Percentiles rank a stretch among this genome's conserved stretches.
phyloP scores from a whole-genome alignment of 257 asterid species.

The Plectranthus barbatus region DNA sequence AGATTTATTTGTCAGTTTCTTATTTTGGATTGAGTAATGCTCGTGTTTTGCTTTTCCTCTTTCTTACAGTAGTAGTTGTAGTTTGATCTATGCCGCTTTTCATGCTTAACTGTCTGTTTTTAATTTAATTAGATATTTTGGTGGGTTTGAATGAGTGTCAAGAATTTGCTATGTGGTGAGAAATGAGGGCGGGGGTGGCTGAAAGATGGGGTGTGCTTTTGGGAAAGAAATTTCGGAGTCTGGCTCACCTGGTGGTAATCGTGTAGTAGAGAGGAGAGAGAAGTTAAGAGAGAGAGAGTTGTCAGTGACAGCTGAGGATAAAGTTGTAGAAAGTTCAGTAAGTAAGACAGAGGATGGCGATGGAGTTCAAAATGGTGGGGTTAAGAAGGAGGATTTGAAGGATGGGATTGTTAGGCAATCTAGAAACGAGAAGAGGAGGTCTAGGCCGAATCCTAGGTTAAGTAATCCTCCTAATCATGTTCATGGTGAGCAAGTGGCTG shows the following conservation, averaged over 20 bases:
- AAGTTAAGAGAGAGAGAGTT: slow-evolving; percentile 39
- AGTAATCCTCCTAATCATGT: slow-evolving; percentile 62
- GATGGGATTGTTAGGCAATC: slow-evolving; percentile 36
- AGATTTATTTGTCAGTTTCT: too few species aligned
- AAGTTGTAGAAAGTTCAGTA: slow-evolving; percentile 29
- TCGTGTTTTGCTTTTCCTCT: slow-evolving; percentile 1
- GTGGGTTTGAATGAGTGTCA: slow-evolving; percentile 30
- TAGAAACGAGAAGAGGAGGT: slow-evolving; percentile 56
- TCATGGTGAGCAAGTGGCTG: slow-evolving; percentile 53
- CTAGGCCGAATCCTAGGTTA: slow-evolving; percentile 66
- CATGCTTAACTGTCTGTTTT: not conserved
- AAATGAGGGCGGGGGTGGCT: slow-evolving; percentile 44
- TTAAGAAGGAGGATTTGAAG: slow-evolving; percentile 42
- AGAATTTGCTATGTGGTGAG: slow-evolving; percentile 38
- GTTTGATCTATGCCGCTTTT: slow-evolving; percentile 1
- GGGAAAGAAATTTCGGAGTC: slow-evolving; percentile 61
- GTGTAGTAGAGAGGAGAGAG: slow-evolving; percentile 33
- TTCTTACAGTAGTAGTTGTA: not conserved
- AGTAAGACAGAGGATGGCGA: too few species aligned
- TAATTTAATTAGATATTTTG: slow-evolving; percentile 1
- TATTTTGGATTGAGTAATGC: too few species aligned
- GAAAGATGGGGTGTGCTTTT: slow-evolving; percentile 70
- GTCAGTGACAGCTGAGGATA: slow-evolving; percentile 45
- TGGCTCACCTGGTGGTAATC: slow-evolving; percentile 30
- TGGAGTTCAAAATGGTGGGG: slow-evolving; percentile 27